phyloP scores from a whole-genome alignment of 805 yeast species.

The Wickerhamiella spandovensis region DNA sequence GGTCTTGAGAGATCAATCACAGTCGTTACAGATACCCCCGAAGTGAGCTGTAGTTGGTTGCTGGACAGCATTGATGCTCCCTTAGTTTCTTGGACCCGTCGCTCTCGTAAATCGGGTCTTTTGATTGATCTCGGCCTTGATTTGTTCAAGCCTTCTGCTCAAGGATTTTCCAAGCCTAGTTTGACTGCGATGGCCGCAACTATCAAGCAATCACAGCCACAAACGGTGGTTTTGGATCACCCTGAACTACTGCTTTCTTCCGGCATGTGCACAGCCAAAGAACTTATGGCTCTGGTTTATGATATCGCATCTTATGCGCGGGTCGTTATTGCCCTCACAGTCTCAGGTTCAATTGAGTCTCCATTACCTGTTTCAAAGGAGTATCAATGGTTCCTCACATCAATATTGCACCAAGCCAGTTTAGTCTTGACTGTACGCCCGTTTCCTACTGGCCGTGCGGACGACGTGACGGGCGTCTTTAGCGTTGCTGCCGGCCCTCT shows the following conservation, averaged over 20 bases:
- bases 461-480: slow-evolving; percentile 65
- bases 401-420: slow-evolving; percentile 37
- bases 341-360: slow-evolving; percentile 24
- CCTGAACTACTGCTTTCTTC: slow-evolving; percentile 36
- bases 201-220: slow-evolving; percentile 9
- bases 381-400: slow-evolving; percentile 34
- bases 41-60: slow-evolving; percentile 19
- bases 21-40: slow-evolving; percentile 18
- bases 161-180: slow-evolving; percentile 5
- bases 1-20: slow-evolving; percentile 12
- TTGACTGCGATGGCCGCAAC: slow-evolving; percentile 2
- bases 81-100: neutral
- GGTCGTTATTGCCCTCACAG: slow-evolving; percentile 28
- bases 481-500: slow-evolving; percentile 44
- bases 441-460: slow-evolving; percentile 66
- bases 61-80: slow-evolving; percentile 1
- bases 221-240: slow-evolving; percentile 32
- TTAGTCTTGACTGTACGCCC: slow-evolving; percentile 49
- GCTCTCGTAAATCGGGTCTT: neutral
- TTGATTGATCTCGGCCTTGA: slow-evolving; percentile 11
- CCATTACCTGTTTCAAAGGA: slow-evolving; percentile 24
- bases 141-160: slow-evolving; percentile 3
- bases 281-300: slow-evolving; percentile 26
- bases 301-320: slow-evolving; percentile 25
- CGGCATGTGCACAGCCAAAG: slow-evolving; percentile 27